Percentiles rank a stretch among this genome's conserved stretches.
phyloP scores from a whole-genome alignment of 441 rosid genomes.

The Pelargonium cotyledonis region DNA sequence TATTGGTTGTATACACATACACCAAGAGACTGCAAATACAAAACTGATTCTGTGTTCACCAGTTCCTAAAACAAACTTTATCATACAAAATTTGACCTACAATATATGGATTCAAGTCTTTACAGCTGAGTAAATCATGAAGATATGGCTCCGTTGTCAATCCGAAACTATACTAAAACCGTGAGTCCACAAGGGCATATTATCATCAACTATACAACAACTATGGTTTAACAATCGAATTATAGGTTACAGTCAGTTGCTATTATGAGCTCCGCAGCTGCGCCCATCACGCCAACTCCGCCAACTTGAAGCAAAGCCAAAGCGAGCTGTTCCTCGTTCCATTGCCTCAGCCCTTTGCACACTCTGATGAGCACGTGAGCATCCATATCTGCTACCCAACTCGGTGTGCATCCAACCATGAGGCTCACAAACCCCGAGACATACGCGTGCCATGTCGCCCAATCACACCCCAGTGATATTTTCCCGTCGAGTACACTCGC shows the following conservation, averaged over 20 bases:
- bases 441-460: slow-evolving; percentile 56
- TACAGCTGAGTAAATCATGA: too few relatives aligned
- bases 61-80: too few relatives aligned
- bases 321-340: slow-evolving; percentile 66
- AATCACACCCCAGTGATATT: slow-evolving; percentile 56
- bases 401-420: slow-evolving; percentile 57
- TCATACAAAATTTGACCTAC: too few relatives aligned
- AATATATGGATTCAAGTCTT: too few relatives aligned
- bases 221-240: neutral
- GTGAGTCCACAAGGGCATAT: too few relatives aligned
- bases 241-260: slow-evolving; percentile 19
- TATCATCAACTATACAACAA: slow-evolving; percentile 22
- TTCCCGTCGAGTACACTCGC: slow-evolving; percentile 62
- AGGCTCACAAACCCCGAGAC: slow-evolving; percentile 54
- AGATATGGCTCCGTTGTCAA: too few relatives aligned
- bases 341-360: slow-evolving; percentile 53
- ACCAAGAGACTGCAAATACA: too few relatives aligned
- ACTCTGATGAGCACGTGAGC: slow-evolving; percentile 52
- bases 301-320: slow-evolving; percentile 53
- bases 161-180: too few relatives aligned
- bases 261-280: slow-evolving; percentile 48
- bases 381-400: slow-evolving; percentile 58
- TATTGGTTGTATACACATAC: too few relatives aligned
- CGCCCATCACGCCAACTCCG: slow-evolving; percentile 47
- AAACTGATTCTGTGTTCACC: too few relatives aligned